These are phyloP conservation scores for Fusarium verrucosum DNA, from an alignment of 2,329 filamentous ascomycete genomes.

Conservation along the genomic window DNA sequence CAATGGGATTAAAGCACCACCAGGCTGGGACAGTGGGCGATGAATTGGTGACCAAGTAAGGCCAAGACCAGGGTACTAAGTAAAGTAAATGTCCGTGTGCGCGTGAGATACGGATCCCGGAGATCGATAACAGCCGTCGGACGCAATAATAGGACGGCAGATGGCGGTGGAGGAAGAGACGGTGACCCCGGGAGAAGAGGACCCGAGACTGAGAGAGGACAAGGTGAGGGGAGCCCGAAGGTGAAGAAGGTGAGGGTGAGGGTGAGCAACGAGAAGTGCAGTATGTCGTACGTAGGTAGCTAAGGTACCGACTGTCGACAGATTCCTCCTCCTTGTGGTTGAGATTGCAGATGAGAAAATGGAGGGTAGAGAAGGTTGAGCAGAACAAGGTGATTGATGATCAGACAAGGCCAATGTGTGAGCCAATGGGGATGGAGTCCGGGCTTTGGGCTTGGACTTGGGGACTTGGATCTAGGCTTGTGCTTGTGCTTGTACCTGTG, in stretches of 20 bases:
- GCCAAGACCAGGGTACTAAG: slow-evolving; percentile 18
- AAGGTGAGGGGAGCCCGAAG: slow-evolving; percentile 8
- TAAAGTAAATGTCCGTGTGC: slow-evolving; percentile 4
- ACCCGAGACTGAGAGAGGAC: slow-evolving; percentile 8
- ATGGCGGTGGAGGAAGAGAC: slow-evolving; percentile 33
- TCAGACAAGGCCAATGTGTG: background rate
- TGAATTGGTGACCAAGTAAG: slow-evolving; percentile 19
- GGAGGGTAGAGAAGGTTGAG: slow-evolving; percentile 1
- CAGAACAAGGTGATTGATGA: slow-evolving; percentile 14
- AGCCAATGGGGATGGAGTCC: slow-evolving; percentile 21
- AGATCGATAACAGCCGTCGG: slow-evolving; percentile 29
- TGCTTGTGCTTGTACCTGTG: slow-evolving; percentile 16
- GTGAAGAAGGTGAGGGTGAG: background rate
- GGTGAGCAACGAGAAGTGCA: too few species aligned
- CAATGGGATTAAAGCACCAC: slow-evolving; percentile 32
- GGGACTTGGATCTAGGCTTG: slow-evolving; percentile 31
- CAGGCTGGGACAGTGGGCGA: slow-evolving; percentile 30
- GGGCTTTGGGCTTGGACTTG: slow-evolving; percentile 23
- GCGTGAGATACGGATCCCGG: background rate
- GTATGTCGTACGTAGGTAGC: too few species aligned
- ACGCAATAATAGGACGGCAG: slow-evolving; percentile 13
- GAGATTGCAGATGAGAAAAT: background rate
- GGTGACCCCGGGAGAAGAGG: slow-evolving; percentile 23
- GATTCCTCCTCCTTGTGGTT: background rate
- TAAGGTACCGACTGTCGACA: background rate